phyloP scores from a whole-genome alignment of 78 protist species.

The Guillardia theta region DNA sequence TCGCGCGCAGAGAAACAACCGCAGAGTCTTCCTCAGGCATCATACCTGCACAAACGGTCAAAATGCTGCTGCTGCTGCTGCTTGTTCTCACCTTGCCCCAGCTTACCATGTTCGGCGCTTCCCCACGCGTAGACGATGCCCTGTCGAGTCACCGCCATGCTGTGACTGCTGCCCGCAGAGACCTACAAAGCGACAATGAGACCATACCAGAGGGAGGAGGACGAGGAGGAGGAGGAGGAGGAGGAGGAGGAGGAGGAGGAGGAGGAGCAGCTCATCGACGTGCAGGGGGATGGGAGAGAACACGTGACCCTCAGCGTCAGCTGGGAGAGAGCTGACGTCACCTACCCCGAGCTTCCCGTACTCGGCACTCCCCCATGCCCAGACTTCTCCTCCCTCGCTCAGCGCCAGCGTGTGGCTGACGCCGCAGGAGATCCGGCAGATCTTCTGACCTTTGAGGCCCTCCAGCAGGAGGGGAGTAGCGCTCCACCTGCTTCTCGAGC shows the following conservation, averaged over 20 bases:
- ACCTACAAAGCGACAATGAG: not conserved
- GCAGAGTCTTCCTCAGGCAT: too few species aligned
- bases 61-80: too few species aligned
- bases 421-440: not conserved
- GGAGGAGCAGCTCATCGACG: not conserved
- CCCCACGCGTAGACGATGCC: constrained; percentile 20
- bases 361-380: not conserved
- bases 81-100: not conserved
- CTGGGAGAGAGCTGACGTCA: not conserved
- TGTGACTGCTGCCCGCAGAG: not conserved
- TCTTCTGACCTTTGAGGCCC: not conserved
- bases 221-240: too few species aligned
- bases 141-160: not conserved
- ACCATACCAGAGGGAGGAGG: too few species aligned
- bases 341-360: constrained; percentile 1
- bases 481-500: too few species aligned
- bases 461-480: not conserved
- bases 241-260: too few species aligned
- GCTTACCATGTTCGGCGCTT: not conserved
- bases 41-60: not conserved
- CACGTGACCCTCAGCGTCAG: not conserved
- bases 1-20: too few species aligned
- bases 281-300: not conserved
- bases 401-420: not conserved
- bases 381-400: not conserved